Evolutionary conservation across 805 yeast genomes (phyloP).

Genomic region (Metschnikowia koreensis): DNA sequence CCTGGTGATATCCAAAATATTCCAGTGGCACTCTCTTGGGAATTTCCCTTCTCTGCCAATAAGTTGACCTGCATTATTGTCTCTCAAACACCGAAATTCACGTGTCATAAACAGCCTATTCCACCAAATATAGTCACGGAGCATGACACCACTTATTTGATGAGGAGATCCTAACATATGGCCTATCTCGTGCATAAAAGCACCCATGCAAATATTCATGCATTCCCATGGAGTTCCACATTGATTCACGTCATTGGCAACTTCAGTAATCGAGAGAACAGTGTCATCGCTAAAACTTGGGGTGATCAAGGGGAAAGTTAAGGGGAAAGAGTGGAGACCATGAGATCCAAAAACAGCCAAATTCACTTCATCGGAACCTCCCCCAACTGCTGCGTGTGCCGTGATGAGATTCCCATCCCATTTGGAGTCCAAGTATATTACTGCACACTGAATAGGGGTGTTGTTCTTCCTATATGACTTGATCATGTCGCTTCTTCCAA

Average conservation of each 20-base stretch:
- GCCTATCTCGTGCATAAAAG: conserved; percentile 94
- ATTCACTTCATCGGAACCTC: conserved; percentile 66
- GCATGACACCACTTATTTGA: conserved; percentile 86
- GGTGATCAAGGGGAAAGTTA: conserved; percentile 65
- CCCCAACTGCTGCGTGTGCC: conserved; percentile 95
- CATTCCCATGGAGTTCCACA: conserved; percentile 92
- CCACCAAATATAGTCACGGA: conserved; percentile 77
- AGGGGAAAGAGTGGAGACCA: conserved; percentile 91
- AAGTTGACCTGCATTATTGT: conserved; percentile 45
- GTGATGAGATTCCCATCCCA: conserved; percentile 72
- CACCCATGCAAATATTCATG: conserved; percentile 81
- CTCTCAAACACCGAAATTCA: conserved; percentile 58
- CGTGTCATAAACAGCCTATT: conserved; percentile 78
- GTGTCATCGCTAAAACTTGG: conserved; percentile 72
- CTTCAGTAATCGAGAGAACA: conserved; percentile 56
- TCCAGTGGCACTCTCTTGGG: conserved; percentile 80
- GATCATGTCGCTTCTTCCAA: conserved; percentile 41
- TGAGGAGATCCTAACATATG: conserved; percentile 91
- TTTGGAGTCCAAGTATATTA: conserved; percentile 77
- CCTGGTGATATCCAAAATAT: conserved; percentile 73
- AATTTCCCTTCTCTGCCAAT: conserved; percentile 39
- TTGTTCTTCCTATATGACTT: conserved; percentile 36
- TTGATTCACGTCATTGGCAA: conserved; percentile 87
- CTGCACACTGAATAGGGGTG: conserved; percentile 76
- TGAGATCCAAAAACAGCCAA: conserved; percentile 94